These are phyloP conservation scores for Nidularia pulvinata DNA, from an alignment of 768 basidiomycete species.

Conservation along the genomic window DNA sequence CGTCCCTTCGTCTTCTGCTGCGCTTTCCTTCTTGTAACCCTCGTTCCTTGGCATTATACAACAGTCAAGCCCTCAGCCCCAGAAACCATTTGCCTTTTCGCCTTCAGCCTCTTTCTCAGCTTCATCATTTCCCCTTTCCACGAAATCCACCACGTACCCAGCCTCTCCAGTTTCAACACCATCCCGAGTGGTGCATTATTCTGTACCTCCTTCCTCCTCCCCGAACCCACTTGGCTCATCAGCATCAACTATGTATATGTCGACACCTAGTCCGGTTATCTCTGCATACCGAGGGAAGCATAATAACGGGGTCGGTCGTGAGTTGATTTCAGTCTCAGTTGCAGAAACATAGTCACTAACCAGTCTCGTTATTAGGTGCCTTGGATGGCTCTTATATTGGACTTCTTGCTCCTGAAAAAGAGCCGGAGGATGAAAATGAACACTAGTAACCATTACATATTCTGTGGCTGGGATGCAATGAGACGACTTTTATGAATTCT, in stretches of 20 bases:
- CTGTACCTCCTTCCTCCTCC: constrained; percentile 19
- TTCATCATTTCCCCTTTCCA: constrained; percentile 13
- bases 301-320: constrained; percentile 33
- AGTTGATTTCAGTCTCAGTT: constrained; percentile 8
- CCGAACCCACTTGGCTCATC: constrained; percentile 23
- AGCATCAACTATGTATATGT: constrained; percentile 25
- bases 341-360: background rate
- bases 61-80: constrained; percentile 38
- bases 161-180: constrained; percentile 40
- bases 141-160: constrained; percentile 20
- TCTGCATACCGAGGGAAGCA: constrained; percentile 43
- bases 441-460: background rate
- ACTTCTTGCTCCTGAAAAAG: constrained; percentile 11
- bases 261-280: constrained; percentile 40
- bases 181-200: constrained; percentile 33
- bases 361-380: constrained; percentile 16
- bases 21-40: background rate
- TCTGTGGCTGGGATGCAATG: too few relatives aligned
- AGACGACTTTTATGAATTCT: too few relatives aligned
- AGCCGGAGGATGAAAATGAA: constrained; percentile 13
- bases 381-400: constrained; percentile 39
- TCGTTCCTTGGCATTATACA: background rate
- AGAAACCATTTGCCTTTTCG: constrained; percentile 41
- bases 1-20: background rate
- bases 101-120: constrained; percentile 29